Conservation (phyloP, 306 rosid genomes). For the Datisca glomerata region DNA sequence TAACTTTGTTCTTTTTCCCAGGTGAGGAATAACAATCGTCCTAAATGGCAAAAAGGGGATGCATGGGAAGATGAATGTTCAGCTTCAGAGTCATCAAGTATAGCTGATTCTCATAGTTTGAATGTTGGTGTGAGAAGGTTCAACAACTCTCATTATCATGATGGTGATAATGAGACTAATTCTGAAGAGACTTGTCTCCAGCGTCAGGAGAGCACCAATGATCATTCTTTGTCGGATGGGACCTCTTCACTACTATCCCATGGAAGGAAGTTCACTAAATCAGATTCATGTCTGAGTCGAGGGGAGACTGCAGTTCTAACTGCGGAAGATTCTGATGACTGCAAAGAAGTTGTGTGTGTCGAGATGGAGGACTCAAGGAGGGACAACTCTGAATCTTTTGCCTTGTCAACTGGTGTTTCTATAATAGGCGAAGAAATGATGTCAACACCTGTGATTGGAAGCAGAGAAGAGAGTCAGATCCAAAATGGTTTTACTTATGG, state of each 20-base stretch:
- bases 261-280: conserved; percentile 16
- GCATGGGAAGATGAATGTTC: conserved; percentile 69
- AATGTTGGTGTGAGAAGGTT: conserved; percentile 31
- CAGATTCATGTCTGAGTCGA: conserved; percentile 19
- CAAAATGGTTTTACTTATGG: conserved; percentile 31
- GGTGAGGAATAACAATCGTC: conserved; percentile 24
- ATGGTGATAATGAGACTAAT: conserved; percentile 29
- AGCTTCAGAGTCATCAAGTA: conserved; percentile 57
- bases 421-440: conserved; percentile 29
- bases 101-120: conserved; percentile 27
- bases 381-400: conserved; percentile 27
- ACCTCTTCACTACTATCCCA: conserved; percentile 14
- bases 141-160: conserved; percentile 51
- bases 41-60: conserved; percentile 31
- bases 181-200: conserved; percentile 11
- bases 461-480: conserved; percentile 27
- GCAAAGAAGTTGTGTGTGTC: conserved; percentile 86
- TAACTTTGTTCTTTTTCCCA: conserved; percentile 14
- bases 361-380: conserved; percentile 53
- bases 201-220: conserved; percentile 7
- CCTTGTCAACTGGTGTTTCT: conserved; percentile 21
- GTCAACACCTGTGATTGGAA: conserved; percentile 33
- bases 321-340: conserved; percentile 46
- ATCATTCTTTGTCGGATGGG: conserved; percentile 31
- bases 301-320: conserved; percentile 11